Conservation (phyloP, 2,329 filamentous ascomycete genomes). For the Cladobotryum protrusum region DNA sequence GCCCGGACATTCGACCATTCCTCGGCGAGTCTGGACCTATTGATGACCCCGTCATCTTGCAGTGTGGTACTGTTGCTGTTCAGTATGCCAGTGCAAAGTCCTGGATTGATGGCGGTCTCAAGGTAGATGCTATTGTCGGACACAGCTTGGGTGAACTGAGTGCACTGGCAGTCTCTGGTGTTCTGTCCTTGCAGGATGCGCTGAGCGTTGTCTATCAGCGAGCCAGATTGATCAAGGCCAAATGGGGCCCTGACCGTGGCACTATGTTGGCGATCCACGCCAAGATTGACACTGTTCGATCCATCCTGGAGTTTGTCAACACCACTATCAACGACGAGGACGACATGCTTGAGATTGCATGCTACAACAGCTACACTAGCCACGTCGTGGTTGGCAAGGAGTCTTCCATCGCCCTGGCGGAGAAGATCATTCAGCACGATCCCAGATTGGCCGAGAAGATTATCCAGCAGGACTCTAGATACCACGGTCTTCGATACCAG, state of each 20-base stretch:
- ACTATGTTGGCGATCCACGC: conserved; percentile 26
- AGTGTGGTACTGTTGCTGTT: conserved; percentile 13
- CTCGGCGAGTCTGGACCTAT: conserved; percentile 23
- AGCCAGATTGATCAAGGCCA: conserved; percentile 24
- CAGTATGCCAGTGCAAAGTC: conserved; percentile 17
- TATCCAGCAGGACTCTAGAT: background rate
- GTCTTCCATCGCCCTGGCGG: conserved; percentile 13
- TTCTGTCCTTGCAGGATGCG: conserved; percentile 4
- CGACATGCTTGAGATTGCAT: conserved; percentile 22
- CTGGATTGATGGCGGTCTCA: conserved; percentile 18
- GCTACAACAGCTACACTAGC: conserved; percentile 26
- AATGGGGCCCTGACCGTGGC: conserved; percentile 30
- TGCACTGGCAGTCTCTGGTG: conserved; percentile 5
- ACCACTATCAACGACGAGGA: background rate
- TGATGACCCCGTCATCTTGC: conserved; percentile 1
- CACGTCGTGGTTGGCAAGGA: conserved; percentile 26
- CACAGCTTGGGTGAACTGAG: conserved; percentile 8
- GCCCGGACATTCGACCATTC: conserved; percentile 24
- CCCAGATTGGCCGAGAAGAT: no score
- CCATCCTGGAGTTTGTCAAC: background rate
- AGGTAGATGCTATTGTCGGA: conserved; percentile 2
- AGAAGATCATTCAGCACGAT: background rate
- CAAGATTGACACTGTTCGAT: background rate
- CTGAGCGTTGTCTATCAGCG: conserved; percentile 25
- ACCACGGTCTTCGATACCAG: conserved; percentile 1